A percentile compares a stretch with the other conserved stretches of the same genome.
Conservation (phyloP, 164 flowering plant species). For the Vitis rotundifolia region DNA sequence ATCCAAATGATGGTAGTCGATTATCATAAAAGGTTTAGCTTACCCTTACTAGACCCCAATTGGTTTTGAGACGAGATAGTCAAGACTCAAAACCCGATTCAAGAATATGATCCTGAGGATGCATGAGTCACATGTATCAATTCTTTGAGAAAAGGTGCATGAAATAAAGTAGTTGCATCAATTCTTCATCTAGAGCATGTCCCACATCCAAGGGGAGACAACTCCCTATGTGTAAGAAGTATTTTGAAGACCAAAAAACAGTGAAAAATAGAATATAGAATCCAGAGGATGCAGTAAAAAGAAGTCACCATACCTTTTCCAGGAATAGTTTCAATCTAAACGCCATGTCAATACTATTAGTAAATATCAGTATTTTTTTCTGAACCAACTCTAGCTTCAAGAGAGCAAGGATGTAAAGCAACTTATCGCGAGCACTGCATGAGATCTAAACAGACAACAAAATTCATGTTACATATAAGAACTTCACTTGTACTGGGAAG, state of each 20-base stretch:
- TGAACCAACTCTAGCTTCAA: slow-evolving; percentile 87
- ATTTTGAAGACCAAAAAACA: neutral
- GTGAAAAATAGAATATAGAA: neutral
- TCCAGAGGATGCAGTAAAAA: neutral
- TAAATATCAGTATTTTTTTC: slow-evolving; percentile 83
- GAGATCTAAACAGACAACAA: slow-evolving; percentile 54
- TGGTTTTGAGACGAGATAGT: too few relatives aligned
- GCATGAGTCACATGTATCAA: too few relatives aligned
- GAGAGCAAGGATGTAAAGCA: slow-evolving; percentile 78
- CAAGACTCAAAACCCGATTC: too few relatives aligned
- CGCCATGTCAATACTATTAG: slow-evolving; percentile 82
- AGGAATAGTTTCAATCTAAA: slow-evolving; percentile 81
- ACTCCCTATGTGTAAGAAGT: neutral
- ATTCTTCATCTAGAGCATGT: too few relatives aligned
- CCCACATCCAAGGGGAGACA: too few relatives aligned
- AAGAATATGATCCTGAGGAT: too few relatives aligned
- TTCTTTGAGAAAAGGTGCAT: too few relatives aligned
- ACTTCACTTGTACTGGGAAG: neutral
- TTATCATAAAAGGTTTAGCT: too few relatives aligned
- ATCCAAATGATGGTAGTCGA: too few relatives aligned
- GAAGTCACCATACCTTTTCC: slow-evolving; percentile 71
- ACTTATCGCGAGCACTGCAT: slow-evolving; percentile 74
- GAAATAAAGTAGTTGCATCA: too few relatives aligned
- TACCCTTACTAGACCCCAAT: too few relatives aligned
- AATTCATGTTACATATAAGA: neutral